A percentile compares a stretch with the other conserved stretches of the same genome.
phyloP scores from a whole-genome alignment of 2,329 filamentous ascomycete genomes.

The Trichoderma sp. region DNA sequence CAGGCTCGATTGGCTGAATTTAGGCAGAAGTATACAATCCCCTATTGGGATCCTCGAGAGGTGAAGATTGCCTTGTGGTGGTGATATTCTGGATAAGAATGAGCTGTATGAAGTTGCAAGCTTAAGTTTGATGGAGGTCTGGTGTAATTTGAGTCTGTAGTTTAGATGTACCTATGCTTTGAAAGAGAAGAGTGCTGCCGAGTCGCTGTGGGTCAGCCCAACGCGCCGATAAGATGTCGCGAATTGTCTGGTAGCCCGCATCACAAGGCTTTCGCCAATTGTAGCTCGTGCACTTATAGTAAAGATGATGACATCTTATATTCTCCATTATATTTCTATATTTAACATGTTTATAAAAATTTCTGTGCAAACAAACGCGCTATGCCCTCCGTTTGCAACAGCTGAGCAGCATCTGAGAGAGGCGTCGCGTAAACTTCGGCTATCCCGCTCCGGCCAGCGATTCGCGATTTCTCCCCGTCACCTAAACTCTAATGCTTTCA shows the following conservation, averaged over 20 bases:
- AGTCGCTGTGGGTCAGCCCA: constrained; percentile 7
- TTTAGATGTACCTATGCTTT: neutral
- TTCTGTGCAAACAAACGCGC: neutral
- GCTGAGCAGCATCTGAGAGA: constrained; percentile 7
- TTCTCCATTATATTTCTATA: neutral
- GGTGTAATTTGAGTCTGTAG: neutral
- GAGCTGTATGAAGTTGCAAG: neutral
- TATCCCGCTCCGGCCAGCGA: neutral
- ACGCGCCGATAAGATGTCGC: constrained; percentile 16
- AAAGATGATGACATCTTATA: neutral
- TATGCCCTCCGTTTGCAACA: neutral
- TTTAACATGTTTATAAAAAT: neutral
- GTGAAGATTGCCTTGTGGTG: neutral
- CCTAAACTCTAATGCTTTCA: constrained; percentile 18
- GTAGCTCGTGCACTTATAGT: neutral
- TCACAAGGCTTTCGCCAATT: neutral
- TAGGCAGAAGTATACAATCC: neutral
- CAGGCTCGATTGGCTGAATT: neutral
- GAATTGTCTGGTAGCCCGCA: neutral
- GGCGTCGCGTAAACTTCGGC: constrained; percentile 23
- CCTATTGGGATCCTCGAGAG: too few species aligned
- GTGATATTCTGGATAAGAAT: neutral
- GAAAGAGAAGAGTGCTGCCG: neutral
- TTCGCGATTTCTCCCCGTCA: constrained; percentile 9
- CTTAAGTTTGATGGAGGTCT: neutral